Percentiles rank a stretch among this genome's conserved stretches.
These are phyloP conservation scores for Pseudogymnoascus sp. DNA, from an alignment of 2,329 filamentous ascomycete species.

Conservation along the genomic window DNA sequence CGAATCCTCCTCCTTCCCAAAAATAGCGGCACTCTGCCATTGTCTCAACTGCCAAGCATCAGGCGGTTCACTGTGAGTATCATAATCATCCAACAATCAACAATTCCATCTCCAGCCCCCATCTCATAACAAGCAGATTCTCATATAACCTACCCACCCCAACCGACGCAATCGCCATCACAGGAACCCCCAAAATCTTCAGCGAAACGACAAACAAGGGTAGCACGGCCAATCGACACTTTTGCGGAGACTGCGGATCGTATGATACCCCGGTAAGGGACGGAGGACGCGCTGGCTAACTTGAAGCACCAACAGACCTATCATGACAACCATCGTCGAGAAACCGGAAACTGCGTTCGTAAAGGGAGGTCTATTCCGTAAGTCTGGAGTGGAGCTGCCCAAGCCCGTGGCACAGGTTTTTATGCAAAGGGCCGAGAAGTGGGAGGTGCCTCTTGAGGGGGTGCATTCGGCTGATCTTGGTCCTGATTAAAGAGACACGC, in stretches of 20 bases:
- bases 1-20: constrained; percentile 8
- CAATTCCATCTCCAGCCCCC: neutral
- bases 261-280: too few relatives aligned
- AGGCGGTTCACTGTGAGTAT: neutral
- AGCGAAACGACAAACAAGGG: constrained; percentile 10
- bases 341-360: constrained; percentile 9
- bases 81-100: neutral
- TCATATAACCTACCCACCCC: constrained; percentile 10
- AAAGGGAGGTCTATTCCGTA: constrained; percentile 14
- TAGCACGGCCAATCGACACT: constrained; percentile 11
- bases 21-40: constrained; percentile 10
- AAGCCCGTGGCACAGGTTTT: constrained; percentile 12
- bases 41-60: constrained; percentile 13
- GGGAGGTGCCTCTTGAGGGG: constrained; percentile 12
- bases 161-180: constrained; percentile 10
- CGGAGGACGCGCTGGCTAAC: too few relatives aligned
- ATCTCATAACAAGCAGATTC: constrained; percentile 8
- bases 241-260: constrained; percentile 16
- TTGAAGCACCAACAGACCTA: neutral
- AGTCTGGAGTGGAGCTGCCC: constrained; percentile 10
- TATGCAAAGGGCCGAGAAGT: constrained; percentile 11
- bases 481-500: neutral
- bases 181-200: constrained; percentile 12
- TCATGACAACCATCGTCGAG: constrained; percentile 10
- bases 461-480: neutral